Evolutionary conservation across 306 rosid species (phyloP), one percentile per base, ranked within the genome.

Genomic region (Mimosa pudica): DNA sequence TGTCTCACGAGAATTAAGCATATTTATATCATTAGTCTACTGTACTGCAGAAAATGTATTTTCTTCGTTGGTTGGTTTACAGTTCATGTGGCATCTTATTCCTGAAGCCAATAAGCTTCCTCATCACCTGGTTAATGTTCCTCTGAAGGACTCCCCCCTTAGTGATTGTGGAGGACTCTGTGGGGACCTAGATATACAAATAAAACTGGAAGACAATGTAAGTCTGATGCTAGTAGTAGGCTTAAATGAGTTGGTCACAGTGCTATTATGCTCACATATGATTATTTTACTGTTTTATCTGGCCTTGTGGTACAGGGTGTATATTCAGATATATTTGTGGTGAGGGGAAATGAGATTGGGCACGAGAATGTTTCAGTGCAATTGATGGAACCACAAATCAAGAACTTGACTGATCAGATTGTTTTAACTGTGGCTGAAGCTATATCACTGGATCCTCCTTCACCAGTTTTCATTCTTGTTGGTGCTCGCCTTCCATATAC

Each of bases 351-450:
- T 75, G 94, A 94, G 88, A 90, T 91, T 74, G 98, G 98, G 61
- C 98, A 87, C 67, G 98, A 94, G 89, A 81, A 82, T 74, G 95
- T 92, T 82, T 85, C 93, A 32, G 97, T 91, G 81, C 84, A 83
- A 74, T 80, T 92, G 93, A 89, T 94, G 7, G 98, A 94, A 85
- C 95, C 95, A 17, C 87, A 82, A 44, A 72, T 84, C 9, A 79
- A 80, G 84, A 85, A 86, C 74, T 75, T 92, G 93, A 73, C 88
- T 24, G 98, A 94, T 70, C 87, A 89, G 85, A 92, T 94, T 74
- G 82, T 86, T 84, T 86, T 94, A 66, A 94, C 98, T 70, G 98
- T 94, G 46, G 98, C 98, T 52, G 98, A 94, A 88, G 98, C 98
- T 67, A 94, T 92, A 90, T 92, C 95, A 4, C 91, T 92, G 48